Percentiles rank a stretch among this genome's conserved stretches.
phyloP scores from a whole-genome alignment of 2,329 filamentous ascomycete species.

The Pseudonectria foliicola region DNA sequence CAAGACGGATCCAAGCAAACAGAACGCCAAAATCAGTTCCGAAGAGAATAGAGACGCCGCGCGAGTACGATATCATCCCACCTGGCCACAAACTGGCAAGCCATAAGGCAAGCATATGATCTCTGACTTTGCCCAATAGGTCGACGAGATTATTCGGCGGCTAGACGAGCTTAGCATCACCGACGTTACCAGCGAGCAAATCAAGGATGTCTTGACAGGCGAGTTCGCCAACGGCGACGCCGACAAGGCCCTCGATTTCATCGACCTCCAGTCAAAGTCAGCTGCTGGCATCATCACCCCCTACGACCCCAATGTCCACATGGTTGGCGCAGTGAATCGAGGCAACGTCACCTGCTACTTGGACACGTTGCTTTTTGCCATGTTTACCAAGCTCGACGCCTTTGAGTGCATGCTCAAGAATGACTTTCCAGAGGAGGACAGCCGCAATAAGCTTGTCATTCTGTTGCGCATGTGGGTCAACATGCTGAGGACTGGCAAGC shows the following conservation, averaged over 20 bases:
- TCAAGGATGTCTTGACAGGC: slow-evolving; percentile 49
- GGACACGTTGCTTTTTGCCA: slow-evolving; percentile 85
- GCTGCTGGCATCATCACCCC: slow-evolving; percentile 70
- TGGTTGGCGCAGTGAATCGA: slow-evolving; percentile 83
- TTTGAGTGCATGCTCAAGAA: slow-evolving; percentile 91
- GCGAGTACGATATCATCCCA: slow-evolving; percentile 26
- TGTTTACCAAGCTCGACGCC: slow-evolving; percentile 85
- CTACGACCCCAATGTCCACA: slow-evolving; percentile 63
- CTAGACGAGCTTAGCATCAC: slow-evolving; percentile 39
- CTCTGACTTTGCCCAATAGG: slow-evolving; percentile 21
- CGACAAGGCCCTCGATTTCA: slow-evolving; percentile 67
- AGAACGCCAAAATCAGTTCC: slow-evolving; percentile 34
- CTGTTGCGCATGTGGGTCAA: slow-evolving; percentile 89
- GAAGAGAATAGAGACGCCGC: slow-evolving; percentile 41
- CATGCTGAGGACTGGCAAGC: slow-evolving; percentile 72
- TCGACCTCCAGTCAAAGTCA: slow-evolving; percentile 73
- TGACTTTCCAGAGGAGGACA: slow-evolving; percentile 60
- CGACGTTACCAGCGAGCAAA: slow-evolving; percentile 48
- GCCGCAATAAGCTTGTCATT: slow-evolving; percentile 64
- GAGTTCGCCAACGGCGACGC: slow-evolving; percentile 61
- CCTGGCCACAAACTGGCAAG: not conserved
- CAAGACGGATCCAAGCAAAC: slow-evolving; percentile 51
- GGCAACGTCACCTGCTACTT: slow-evolving; percentile 89
- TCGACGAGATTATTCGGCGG: slow-evolving; percentile 33
- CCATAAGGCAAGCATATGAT: slow-evolving; percentile 9